These are phyloP conservation scores for peach (Prunus persica) DNA, from an alignment of 306 rosid species.

Conservation along the genomic window DNA sequence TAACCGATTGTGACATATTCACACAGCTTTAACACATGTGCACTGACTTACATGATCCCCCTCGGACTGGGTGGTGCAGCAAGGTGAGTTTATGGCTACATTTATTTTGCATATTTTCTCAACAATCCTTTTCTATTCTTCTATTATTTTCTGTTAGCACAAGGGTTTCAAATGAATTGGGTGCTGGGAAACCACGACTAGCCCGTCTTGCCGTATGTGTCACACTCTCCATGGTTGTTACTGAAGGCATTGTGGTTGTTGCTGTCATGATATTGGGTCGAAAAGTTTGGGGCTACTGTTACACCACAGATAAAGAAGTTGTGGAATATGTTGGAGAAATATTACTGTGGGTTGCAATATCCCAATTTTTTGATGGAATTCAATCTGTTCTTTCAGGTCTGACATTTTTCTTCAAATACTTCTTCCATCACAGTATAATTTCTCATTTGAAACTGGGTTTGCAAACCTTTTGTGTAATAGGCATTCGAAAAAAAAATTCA, in stretches of 20 bases:
- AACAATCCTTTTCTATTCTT: not conserved
- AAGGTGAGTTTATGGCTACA: conserved; percentile 25
- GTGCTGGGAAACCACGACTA: conserved; percentile 30
- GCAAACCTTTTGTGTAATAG: not conserved
- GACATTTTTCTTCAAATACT: not conserved
- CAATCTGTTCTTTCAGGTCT: conserved; percentile 42
- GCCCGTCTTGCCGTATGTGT: conserved; percentile 29
- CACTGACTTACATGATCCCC: conserved; percentile 44
- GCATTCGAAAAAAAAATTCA: too few relatives aligned
- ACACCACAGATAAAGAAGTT: conserved; percentile 32
- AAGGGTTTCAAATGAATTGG: conserved; percentile 48
- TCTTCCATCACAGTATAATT: not conserved
- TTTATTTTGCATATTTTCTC: not conserved
- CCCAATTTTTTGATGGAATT: conserved; percentile 47
- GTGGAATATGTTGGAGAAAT: conserved; percentile 37
- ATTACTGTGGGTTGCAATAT: conserved; percentile 27
- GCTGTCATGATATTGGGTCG: conserved; percentile 31
- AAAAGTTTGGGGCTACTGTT: conserved; percentile 43
- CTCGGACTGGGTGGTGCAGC: conserved; percentile 41
- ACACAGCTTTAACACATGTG: conserved; percentile 28
- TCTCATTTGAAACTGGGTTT: too few relatives aligned
- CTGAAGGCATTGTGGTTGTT: conserved; percentile 30
- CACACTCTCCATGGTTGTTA: conserved; percentile 24
- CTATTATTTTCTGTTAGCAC: conserved; percentile 15
- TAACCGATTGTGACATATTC: not conserved